phyloP scores from a whole-genome alignment of 1,139 yeast species.

The Blastobotrys ciferrii region DNA sequence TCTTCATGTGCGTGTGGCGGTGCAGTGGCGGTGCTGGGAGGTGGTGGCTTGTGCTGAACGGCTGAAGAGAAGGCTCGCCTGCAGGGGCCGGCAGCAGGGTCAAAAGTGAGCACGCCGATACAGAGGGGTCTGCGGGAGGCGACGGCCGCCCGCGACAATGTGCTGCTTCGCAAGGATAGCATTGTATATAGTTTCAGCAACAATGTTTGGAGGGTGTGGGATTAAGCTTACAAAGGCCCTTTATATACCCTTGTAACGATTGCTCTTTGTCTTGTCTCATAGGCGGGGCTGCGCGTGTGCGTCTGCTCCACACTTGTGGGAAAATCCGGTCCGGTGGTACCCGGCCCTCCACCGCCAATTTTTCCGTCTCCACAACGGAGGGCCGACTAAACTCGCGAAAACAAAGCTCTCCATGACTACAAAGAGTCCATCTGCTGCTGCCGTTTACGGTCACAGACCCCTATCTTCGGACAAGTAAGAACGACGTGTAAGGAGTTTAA shows the following conservation, averaged over 20 bases:
- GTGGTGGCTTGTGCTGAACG: constrained; percentile 3
- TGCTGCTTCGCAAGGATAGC: neutral
- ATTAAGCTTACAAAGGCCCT: neutral
- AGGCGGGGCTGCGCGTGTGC: neutral
- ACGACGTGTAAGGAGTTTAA: too few relatives aligned
- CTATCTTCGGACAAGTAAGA: too few relatives aligned
- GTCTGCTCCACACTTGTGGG: neutral
- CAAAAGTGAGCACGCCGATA: constrained; percentile 4
- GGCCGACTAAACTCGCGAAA: too few relatives aligned
- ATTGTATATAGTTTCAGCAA: neutral
- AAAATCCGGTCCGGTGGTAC: neutral
- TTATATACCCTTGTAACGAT: neutral
- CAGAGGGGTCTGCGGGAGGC: constrained; percentile 5
- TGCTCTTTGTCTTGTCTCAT: neutral
- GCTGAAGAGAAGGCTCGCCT: neutral
- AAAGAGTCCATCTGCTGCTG: too few relatives aligned
- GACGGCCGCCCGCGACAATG: neutral
- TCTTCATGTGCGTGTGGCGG: neutral
- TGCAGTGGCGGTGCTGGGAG: constrained; percentile 2
- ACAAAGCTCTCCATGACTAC: too few relatives aligned
- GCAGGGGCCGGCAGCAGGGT: neutral
- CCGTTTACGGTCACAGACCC: too few relatives aligned
- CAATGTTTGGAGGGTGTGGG: neutral
- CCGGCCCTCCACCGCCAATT: neutral
- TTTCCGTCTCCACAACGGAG: neutral